phyloP scores from a whole-genome alignment of 192 early-diverging fungal genomes.

The Chytriomyces sp. region DNA sequence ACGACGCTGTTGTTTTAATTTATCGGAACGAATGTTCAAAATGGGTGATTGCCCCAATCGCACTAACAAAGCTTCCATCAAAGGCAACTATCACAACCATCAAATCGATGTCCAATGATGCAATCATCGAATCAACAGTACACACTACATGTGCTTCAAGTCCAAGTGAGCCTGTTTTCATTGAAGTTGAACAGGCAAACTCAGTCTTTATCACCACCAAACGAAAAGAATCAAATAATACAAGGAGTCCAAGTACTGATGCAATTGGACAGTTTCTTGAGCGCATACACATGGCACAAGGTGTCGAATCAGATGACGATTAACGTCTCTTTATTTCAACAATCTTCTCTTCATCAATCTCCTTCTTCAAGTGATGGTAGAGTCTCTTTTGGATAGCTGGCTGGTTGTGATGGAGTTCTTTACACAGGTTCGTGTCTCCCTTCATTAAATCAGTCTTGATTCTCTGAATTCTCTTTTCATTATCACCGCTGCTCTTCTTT shows the following conservation, averaged over 20 bases:
- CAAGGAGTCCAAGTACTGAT: neutral
- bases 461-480: no score
- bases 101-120: slow-evolving; percentile 10
- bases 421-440: no score
- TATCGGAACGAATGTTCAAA: neutral
- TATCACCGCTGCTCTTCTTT: no score
- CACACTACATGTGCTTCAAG: neutral
- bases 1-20: slow-evolving; percentile 4
- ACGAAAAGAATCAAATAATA: neutral
- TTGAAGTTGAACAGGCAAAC: slow-evolving; percentile 8
- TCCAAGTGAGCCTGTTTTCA: slow-evolving; percentile 1
- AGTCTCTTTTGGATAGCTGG: no score
- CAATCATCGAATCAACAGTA: neutral
- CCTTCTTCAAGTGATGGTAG: no score
- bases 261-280: slow-evolving; percentile 9
- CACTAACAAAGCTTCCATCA: slow-evolving; percentile 10
- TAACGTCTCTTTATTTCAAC: neutral
- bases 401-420: no score
- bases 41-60: slow-evolving; percentile 7
- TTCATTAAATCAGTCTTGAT: no score
- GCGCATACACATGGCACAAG: slow-evolving; percentile 7
- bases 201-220: slow-evolving; percentile 10
- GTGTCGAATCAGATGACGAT: neutral
- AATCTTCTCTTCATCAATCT: no score
- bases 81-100: slow-evolving; percentile 11